Percentiles rank a stretch among this genome's conserved stretches.
Conservation (phyloP, 495 filamentous ascomycete species). For the Talaromyces thailandensis region DNA sequence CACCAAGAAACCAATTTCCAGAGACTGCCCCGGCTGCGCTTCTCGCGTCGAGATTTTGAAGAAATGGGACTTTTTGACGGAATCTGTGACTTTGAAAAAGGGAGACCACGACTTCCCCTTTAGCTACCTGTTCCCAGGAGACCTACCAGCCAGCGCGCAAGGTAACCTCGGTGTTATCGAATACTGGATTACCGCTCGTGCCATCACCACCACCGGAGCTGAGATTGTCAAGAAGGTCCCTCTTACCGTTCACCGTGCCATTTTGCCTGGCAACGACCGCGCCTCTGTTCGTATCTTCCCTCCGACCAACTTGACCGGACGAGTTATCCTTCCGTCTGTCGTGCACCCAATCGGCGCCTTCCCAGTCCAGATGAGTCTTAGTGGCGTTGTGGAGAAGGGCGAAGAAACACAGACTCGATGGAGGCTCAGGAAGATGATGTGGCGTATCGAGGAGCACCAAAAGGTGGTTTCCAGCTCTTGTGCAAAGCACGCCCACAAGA, state of each 20-base stretch:
- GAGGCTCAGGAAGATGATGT: constrained; percentile 82
- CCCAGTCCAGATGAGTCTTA: constrained; percentile 66
- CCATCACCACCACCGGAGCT: constrained; percentile 48
- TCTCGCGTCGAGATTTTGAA: constrained; percentile 61
- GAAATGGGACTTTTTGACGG: constrained; percentile 68
- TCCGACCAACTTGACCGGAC: constrained; percentile 83
- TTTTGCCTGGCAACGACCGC: constrained; percentile 65
- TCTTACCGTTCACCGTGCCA: constrained; percentile 65
- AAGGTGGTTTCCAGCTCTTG: constrained; percentile 78
- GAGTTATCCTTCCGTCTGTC: constrained; percentile 67
- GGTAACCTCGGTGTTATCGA: constrained; percentile 62
- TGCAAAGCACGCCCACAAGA: constrained; percentile 61
- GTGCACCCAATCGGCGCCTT: constrained; percentile 85
- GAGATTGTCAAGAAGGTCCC: constrained; percentile 54
- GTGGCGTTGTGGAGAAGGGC: constrained; percentile 64
- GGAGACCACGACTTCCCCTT: constrained; percentile 83
- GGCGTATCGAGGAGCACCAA: constrained; percentile 83
- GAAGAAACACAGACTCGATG: constrained; percentile 61
- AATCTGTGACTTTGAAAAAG: constrained; percentile 50
- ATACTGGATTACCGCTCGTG: constrained; percentile 74
- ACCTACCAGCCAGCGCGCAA: constrained; percentile 75
- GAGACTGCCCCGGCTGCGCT: constrained; percentile 69
- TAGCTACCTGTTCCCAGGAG: constrained; percentile 77
- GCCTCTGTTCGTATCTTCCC: constrained; percentile 86
- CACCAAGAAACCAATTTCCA: constrained; percentile 69